phyloP scores from a whole-genome alignment of 2,329 filamentous ascomycete genomes.

The Cordyceps cicadae region DNA sequence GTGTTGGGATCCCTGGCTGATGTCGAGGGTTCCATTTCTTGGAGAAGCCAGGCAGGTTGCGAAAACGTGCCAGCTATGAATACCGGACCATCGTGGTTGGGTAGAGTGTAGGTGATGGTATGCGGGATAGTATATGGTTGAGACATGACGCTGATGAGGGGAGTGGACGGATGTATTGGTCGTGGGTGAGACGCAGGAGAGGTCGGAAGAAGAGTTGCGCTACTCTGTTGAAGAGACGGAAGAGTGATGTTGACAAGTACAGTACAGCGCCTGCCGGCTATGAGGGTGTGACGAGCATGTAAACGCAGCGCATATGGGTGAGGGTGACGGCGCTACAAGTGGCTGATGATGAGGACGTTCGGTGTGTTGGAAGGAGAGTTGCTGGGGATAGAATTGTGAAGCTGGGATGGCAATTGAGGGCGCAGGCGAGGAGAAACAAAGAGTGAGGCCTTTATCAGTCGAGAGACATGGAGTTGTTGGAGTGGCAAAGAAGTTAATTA shows the following conservation, averaged over 20 bases:
- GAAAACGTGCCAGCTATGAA: conserved; percentile 64
- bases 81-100: conserved; percentile 50
- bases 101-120: neutral
- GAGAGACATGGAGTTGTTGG: neutral
- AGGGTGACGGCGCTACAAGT: neutral
- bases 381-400: neutral
- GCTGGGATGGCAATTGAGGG: neutral
- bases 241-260: neutral
- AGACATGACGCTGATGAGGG: conserved; percentile 1
- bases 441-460: conserved; percentile 5
- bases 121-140: neutral
- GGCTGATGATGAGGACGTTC: neutral
- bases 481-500: no score
- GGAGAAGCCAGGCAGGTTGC: conserved; percentile 55
- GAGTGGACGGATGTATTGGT: neutral
- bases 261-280: neutral
- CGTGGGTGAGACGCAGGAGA: neutral
- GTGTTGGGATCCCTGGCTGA: conserved; percentile 42
- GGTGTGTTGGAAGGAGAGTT: neutral
- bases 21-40: conserved; percentile 52
- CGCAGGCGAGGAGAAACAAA: neutral
- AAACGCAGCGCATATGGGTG: neutral
- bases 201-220: neutral
- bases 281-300: neutral
- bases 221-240: conserved; percentile 3